phyloP scores from a whole-genome alignment of 441 rosid species.

The Gossypium lobatum region DNA sequence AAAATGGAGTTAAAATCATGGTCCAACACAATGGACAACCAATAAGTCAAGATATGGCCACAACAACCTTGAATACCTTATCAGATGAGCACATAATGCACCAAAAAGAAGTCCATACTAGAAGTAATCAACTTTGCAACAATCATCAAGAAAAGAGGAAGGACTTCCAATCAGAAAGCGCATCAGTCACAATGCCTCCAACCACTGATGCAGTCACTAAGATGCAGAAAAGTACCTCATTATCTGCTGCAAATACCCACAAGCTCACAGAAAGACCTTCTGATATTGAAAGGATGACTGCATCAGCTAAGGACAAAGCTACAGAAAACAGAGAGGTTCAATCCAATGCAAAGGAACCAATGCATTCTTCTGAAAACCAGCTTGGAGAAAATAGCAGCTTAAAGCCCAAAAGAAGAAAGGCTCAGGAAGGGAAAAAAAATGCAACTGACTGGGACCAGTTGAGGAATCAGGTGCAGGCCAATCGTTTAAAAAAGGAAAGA shows the following conservation, averaged over 20 bases:
- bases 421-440: slow-evolving; percentile 38
- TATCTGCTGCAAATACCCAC: slow-evolving; percentile 26
- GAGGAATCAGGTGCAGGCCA: slow-evolving; percentile 46
- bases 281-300: slow-evolving; percentile 28
- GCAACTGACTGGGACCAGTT: slow-evolving; percentile 76
- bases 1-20: slow-evolving; percentile 17
- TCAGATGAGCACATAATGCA: slow-evolving; percentile 26
- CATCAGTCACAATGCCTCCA: slow-evolving; percentile 24
- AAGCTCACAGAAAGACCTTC: slow-evolving; percentile 26
- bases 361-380: slow-evolving; percentile 24
- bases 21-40: slow-evolving; percentile 25
- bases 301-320: slow-evolving; percentile 22
- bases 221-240: slow-evolving; percentile 26
- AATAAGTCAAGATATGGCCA: slow-evolving; percentile 22
- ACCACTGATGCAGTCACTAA: slow-evolving; percentile 24
- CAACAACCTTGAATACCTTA: slow-evolving; percentile 18
- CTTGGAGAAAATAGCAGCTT: slow-evolving; percentile 29
- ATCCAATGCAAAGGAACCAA: slow-evolving; percentile 34
- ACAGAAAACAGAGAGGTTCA: slow-evolving; percentile 26
- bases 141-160: slow-evolving; percentile 29
- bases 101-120: slow-evolving; percentile 23
- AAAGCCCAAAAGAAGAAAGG: slow-evolving; percentile 48
- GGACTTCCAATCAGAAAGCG: slow-evolving; percentile 27
- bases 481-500: slow-evolving; percentile 46
- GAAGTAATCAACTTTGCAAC: slow-evolving; percentile 23